phyloP scores from a whole-genome alignment of 2,329 filamentous ascomycete species.

The Phaeosphaeria sp. region DNA sequence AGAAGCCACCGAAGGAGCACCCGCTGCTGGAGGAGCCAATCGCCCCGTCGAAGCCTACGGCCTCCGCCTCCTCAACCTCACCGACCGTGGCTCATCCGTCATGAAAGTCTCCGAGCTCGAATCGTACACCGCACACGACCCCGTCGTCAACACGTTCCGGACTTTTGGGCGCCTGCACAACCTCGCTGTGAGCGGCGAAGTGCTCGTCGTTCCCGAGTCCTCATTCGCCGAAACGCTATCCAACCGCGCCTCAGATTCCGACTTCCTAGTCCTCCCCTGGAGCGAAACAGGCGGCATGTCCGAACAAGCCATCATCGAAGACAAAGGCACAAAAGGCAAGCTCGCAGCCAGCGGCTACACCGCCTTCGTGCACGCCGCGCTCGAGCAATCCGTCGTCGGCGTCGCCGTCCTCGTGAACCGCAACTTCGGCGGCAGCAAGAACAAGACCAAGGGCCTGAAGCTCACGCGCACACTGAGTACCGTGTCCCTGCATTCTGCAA shows the following conservation, averaged over 20 bases:
- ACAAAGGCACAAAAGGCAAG: constrained; percentile 62
- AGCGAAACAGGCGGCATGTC: constrained; percentile 79
- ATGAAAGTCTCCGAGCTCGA: constrained; percentile 90
- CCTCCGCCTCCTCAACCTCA: constrained; percentile 84
- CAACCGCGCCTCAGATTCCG: constrained; percentile 65
- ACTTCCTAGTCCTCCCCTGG: constrained; percentile 86
- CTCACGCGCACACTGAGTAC: constrained; percentile 41
- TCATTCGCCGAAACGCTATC: constrained; percentile 81
- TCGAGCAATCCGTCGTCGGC: constrained; percentile 70
- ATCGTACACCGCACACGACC: constrained; percentile 70
- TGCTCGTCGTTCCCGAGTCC: constrained; percentile 78
- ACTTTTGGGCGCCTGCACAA: constrained; percentile 87
- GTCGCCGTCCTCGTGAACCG: constrained; percentile 83
- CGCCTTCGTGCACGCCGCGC: constrained; percentile 73
- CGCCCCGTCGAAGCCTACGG: constrained; percentile 77
- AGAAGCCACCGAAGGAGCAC: constrained; percentile 4
- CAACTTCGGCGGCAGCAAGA: constrained; percentile 63
- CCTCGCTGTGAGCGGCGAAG: constrained; percentile 80
- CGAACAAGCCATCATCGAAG: constrained; percentile 63
- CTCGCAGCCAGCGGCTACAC: constrained; percentile 71
- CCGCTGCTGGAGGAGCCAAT: constrained; percentile 33
- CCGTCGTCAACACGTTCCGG: constrained; percentile 89
- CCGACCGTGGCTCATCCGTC: constrained; percentile 90
- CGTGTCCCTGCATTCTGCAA: constrained; percentile 59
- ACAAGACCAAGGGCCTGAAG: constrained; percentile 36